A percentile compares a stretch with the other conserved stretches of the same genome.
Evolutionary conservation across 768 basidiomycete species (phyloP).

Genomic region (Psilocybe tampanensis): DNA sequence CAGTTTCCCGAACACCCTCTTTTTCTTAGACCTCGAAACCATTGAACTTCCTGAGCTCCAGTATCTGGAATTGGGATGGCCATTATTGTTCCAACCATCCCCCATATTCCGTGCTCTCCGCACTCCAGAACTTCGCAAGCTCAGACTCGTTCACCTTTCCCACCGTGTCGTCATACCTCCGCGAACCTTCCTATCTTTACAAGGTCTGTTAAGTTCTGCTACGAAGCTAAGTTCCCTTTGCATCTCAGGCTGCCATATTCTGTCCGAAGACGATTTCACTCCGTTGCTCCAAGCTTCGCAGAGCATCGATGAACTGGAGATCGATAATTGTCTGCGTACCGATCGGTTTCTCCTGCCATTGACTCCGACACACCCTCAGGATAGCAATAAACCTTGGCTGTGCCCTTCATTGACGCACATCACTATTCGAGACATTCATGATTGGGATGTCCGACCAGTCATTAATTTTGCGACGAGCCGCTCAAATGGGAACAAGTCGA

Average conservation of each 20-base stretch:
- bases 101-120: constrained; percentile 18
- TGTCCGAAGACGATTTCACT: constrained; percentile 7
- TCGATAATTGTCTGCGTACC: constrained; percentile 11
- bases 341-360: constrained; percentile 16
- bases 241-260: constrained; percentile 17
- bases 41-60: constrained; percentile 18
- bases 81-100: constrained; percentile 13
- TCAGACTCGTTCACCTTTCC: constrained; percentile 12
- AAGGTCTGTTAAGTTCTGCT: constrained; percentile 16
- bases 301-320: constrained; percentile 12
- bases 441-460: constrained; percentile 16
- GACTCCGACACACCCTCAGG: constrained; percentile 1
- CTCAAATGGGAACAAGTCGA: background rate
- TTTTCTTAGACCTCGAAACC: constrained; percentile 7
- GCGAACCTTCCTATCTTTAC: constrained; percentile 9
- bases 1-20: constrained; percentile 18
- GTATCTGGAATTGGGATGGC: constrained; percentile 18
- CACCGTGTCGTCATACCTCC: constrained; percentile 8
- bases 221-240: constrained; percentile 11
- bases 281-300: constrained; percentile 7
- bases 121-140: constrained; percentile 16
- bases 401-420: constrained; percentile 17
- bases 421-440: constrained; percentile 12
- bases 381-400: constrained; percentile 4
- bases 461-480: constrained; percentile 17